A percentile compares a stretch with the other conserved stretches of the same genome.
These are phyloP conservation scores for Pythium biforme DNA, from an alignment of 352 stramenopile species.

Conservation along the genomic window DNA sequence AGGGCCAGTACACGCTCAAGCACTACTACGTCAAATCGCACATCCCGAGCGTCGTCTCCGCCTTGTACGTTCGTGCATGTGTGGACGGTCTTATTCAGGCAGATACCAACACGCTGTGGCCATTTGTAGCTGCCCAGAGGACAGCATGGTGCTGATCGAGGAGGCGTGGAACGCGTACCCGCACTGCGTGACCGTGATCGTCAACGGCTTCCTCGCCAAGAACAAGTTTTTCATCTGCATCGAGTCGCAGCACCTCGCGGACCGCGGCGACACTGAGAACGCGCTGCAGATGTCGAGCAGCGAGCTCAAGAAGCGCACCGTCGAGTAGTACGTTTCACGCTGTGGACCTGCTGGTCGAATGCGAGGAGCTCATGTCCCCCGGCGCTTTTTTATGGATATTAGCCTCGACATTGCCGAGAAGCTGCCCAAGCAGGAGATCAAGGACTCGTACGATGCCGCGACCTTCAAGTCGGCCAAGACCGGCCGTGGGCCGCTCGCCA, in stretches of 20 bases:
- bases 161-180: constrained; percentile 88
- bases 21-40: constrained; percentile 88
- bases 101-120: too few species aligned
- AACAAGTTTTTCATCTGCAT: constrained; percentile 89
- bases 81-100: too few species aligned
- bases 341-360: neutral
- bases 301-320: constrained; percentile 71
- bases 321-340: constrained; percentile 58
- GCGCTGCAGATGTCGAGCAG: constrained; percentile 60
- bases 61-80: constrained; percentile 48
- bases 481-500: constrained; percentile 53
- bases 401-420: constrained; percentile 80
- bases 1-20: constrained; percentile 87
- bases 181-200: constrained; percentile 85
- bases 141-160: constrained; percentile 85
- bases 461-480: constrained; percentile 27
- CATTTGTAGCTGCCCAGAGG: constrained; percentile 70
- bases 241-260: constrained; percentile 72
- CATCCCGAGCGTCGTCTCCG: constrained; percentile 77
- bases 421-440: constrained; percentile 71
- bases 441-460: constrained; percentile 62
- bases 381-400: neutral
- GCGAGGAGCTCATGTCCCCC: neutral
- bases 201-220: constrained; percentile 81
- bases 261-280: constrained; percentile 63